phyloP scores from a whole-genome alignment of 192 early-diverging fungal species.

The Rhizoclosmatium sp. region DNA sequence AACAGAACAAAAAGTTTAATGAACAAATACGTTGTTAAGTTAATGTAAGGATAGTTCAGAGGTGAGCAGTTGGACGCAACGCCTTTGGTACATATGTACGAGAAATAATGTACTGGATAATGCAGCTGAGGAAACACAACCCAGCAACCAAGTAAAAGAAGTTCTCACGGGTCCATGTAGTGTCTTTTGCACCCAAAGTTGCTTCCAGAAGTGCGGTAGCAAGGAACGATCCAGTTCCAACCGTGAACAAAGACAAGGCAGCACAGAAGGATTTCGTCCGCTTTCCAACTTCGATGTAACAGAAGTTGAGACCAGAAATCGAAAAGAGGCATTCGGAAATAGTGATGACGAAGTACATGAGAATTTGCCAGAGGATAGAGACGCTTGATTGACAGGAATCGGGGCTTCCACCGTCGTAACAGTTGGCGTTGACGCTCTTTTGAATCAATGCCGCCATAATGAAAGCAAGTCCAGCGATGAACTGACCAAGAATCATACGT shows the following conservation, averaged over 20 bases:
- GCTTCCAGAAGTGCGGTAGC: conserved; percentile 1
- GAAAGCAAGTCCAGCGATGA: conserved; percentile 60
- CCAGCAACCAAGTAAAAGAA: conserved; percentile 48
- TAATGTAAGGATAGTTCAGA: neutral
- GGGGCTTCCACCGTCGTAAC: conserved; percentile 25
- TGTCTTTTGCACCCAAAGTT: conserved; percentile 25
- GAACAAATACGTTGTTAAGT: no score
- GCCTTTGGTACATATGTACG: conserved; percentile 54
- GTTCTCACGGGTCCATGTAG: conserved; percentile 10
- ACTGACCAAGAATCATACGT: conserved; percentile 64
- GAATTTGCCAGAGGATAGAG: conserved; percentile 5
- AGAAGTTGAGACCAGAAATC: conserved; percentile 68
- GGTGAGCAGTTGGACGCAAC: conserved; percentile 26
- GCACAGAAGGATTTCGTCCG: conserved; percentile 61
- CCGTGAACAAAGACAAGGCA: conserved; percentile 64
- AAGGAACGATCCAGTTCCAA: conserved; percentile 48
- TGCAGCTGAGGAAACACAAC: conserved; percentile 40
- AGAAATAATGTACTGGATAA: conserved; percentile 54
- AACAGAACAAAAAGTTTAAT: no score
- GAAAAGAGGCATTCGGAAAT: conserved; percentile 65
- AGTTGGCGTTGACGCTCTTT: conserved; percentile 40
- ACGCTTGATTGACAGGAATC: conserved; percentile 2
- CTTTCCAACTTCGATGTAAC: conserved; percentile 69
- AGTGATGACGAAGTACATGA: conserved; percentile 60
- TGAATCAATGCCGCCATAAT: conserved; percentile 46